Percentiles rank a stretch among this genome's conserved stretches.
Conservation (phyloP, 108 stramenopile genomes). For the Cyclotella atomus region DNA sequence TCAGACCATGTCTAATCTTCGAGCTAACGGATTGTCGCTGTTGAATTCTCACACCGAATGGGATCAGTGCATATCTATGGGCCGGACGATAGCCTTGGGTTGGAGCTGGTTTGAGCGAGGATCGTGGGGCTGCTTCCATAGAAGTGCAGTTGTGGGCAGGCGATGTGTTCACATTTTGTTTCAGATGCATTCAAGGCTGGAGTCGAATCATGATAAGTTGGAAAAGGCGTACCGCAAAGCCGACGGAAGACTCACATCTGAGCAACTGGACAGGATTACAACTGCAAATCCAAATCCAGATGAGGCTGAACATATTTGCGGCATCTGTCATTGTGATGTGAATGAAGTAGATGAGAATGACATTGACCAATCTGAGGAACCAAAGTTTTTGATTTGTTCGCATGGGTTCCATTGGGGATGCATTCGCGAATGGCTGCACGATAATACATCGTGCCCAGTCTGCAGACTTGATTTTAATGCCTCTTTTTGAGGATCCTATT, state of each 20-base stretch:
- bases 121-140: constrained; percentile 44
- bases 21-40: constrained; percentile 33
- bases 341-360: constrained; percentile 14
- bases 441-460: constrained; percentile 41
- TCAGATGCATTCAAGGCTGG: constrained; percentile 51
- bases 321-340: constrained; percentile 46
- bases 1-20: constrained; percentile 41
- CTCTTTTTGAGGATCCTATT: constrained; percentile 3
- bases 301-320: constrained; percentile 28
- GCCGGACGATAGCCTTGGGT: constrained; percentile 39
- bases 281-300: constrained; percentile 4
- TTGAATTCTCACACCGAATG: constrained; percentile 38
- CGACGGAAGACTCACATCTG: constrained; percentile 34
- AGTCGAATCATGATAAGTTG: constrained; percentile 28
- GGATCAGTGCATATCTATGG: constrained; percentile 55
- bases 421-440: constrained; percentile 46
- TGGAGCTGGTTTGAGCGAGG: constrained; percentile 55
- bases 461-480: constrained; percentile 42
- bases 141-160: constrained; percentile 46
- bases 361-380: constrained; percentile 1
- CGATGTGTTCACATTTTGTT: constrained; percentile 45
- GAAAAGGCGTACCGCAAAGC: constrained; percentile 47
- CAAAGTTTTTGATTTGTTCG: constrained; percentile 41
- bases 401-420: constrained; percentile 46
- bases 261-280: constrained; percentile 27